phyloP scores from a whole-genome alignment of 108 stramenopile genomes.

The Pinguiococcus pyrenoidosus region DNA sequence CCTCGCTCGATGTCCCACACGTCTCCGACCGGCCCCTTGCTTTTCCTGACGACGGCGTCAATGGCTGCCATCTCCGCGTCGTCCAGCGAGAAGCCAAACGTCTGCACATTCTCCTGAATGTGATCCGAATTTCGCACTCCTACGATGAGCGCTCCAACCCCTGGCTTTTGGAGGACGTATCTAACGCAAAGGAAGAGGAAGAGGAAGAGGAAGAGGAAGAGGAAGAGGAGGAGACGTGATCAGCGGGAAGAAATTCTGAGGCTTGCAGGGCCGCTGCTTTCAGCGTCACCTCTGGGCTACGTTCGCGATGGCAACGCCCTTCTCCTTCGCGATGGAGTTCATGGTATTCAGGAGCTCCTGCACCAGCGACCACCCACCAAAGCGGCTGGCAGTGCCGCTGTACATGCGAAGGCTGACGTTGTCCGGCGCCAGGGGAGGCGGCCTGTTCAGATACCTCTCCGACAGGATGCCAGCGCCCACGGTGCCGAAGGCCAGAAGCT shows the following conservation, averaged over 20 bases:
- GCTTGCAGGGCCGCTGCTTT: too few relatives aligned
- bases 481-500: slow-evolving; percentile 39
- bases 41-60: slow-evolving; percentile 28
- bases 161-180: slow-evolving; percentile 42
- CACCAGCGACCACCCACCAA: slow-evolving; percentile 42
- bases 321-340: slow-evolving; percentile 29
- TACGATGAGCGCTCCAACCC: slow-evolving; percentile 29
- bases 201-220: neutral
- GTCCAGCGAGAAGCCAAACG: slow-evolving; percentile 30
- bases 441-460: slow-evolving; percentile 24
- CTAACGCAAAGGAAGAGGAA: neutral
- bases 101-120: slow-evolving; percentile 37
- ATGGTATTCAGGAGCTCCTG: slow-evolving; percentile 39
- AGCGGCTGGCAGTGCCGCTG: slow-evolving; percentile 29
- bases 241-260: too few relatives aligned
- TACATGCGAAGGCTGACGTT: slow-evolving; percentile 43
- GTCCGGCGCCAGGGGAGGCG: slow-evolving; percentile 14
- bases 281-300: too few relatives aligned
- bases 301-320: too few relatives aligned
- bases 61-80: slow-evolving; percentile 39
- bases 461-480: slow-evolving; percentile 43
- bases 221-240: neutral
- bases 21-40: slow-evolving; percentile 40
- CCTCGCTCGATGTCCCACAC: slow-evolving; percentile 51
- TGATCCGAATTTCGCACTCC: slow-evolving; percentile 43